These are phyloP conservation scores for Geopyxis carbonaria DNA, from an alignment of 495 filamentous ascomycete species.

Conservation along the genomic window DNA sequence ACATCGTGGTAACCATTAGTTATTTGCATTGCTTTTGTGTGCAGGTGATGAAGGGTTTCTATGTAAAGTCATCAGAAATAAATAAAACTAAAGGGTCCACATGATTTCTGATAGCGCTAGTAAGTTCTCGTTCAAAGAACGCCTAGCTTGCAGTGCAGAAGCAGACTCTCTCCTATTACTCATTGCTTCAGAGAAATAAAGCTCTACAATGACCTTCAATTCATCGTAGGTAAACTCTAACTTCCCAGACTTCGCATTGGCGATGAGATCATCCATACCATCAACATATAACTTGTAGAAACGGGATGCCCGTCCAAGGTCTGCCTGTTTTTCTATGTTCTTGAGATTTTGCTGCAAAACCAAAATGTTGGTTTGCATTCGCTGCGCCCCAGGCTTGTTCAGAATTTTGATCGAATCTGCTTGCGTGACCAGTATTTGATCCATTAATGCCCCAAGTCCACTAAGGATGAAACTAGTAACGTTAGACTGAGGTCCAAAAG, in stretches of 20 bases:
- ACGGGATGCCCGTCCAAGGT: slow-evolving; percentile 48
- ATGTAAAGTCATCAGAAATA: too few relatives aligned
- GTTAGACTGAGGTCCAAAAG: background rate
- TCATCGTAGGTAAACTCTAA: slow-evolving; percentile 61
- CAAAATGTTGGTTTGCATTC: slow-evolving; percentile 78
- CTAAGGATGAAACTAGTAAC: slow-evolving; percentile 45
- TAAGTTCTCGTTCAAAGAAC: slow-evolving; percentile 21
- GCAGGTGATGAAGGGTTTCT: too few relatives aligned
- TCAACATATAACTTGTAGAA: slow-evolving; percentile 68
- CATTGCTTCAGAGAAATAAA: slow-evolving; percentile 61
- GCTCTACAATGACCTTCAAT: slow-evolving; percentile 62
- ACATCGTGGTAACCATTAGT: too few relatives aligned
- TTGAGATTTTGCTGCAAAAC: slow-evolving; percentile 92
- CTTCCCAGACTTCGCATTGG: slow-evolving; percentile 24
- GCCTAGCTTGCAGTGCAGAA: slow-evolving; percentile 20
- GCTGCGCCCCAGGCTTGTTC: slow-evolving; percentile 56
- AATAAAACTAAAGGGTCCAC: slow-evolving; percentile 14
- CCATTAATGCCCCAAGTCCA: slow-evolving; percentile 54
- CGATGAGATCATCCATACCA: slow-evolving; percentile 42
- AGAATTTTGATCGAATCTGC: slow-evolving; percentile 46
- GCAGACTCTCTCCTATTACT: slow-evolving; percentile 21
- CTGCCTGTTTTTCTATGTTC: slow-evolving; percentile 62
- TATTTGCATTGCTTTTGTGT: too few relatives aligned
- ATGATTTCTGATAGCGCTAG: slow-evolving; percentile 24
- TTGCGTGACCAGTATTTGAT: slow-evolving; percentile 49